phyloP scores from a whole-genome alignment of 768 basidiomycete species.

The Favolaschia claudopus region DNA sequence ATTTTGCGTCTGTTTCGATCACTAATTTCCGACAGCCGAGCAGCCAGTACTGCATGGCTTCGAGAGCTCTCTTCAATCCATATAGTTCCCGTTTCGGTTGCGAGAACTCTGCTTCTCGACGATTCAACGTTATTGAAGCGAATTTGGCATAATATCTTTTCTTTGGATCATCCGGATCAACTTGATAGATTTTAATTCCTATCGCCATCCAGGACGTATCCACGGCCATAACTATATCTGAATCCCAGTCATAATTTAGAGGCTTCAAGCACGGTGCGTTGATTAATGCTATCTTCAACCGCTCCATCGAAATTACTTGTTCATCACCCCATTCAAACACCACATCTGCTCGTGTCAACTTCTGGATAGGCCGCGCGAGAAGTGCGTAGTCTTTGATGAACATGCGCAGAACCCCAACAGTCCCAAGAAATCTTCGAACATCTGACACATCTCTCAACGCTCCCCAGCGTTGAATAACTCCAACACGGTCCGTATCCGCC shows the following conservation, averaged over 20 bases:
- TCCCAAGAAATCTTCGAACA: conserved; percentile 19
- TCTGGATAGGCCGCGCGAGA: neutral
- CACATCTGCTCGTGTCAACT: neutral
- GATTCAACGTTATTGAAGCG: conserved; percentile 32
- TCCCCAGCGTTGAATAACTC: conserved; percentile 29
- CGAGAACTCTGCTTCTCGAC: conserved; percentile 14
- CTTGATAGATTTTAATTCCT: conserved; percentile 17
- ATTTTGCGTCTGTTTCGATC: conserved; percentile 33
- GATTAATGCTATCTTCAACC: conserved; percentile 11
- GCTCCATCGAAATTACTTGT: neutral
- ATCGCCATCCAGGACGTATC: conserved; percentile 28
- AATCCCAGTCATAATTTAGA: conserved; percentile 34
- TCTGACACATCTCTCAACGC: conserved; percentile 4
- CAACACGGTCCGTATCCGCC: conserved; percentile 28
- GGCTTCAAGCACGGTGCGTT: conserved; percentile 26
- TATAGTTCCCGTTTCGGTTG: conserved; percentile 40
- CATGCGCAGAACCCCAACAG: conserved; percentile 14
- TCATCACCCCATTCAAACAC: neutral
- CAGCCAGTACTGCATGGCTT: conserved; percentile 17
- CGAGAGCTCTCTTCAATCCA: conserved; percentile 24
- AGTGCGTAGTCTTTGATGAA: conserved; percentile 29
- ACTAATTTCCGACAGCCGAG: conserved; percentile 23
- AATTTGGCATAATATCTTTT: conserved; percentile 31
- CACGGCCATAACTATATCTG: conserved; percentile 35
- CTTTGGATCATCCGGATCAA: conserved; percentile 5